Evolutionary conservation across 345 rosid genomes (phyloP).

Genomic region (Brassica incana): DNA sequence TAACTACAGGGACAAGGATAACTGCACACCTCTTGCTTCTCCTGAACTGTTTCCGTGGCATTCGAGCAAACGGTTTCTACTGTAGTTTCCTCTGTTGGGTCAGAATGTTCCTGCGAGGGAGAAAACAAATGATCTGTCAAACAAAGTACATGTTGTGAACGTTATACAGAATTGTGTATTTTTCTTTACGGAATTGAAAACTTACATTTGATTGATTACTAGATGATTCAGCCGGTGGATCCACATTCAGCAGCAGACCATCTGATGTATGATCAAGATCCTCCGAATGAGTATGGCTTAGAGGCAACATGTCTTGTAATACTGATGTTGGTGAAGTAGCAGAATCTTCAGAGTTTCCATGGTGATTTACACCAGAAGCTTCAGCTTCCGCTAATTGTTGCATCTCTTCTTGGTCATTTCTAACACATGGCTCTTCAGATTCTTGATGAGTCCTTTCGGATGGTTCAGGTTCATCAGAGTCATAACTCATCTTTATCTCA

Average conservation of each 20-base stretch:
- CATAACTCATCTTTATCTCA: slow-evolving; percentile 36
- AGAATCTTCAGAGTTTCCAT: slow-evolving; percentile 36
- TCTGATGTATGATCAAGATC: slow-evolving; percentile 25
- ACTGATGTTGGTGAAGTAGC: slow-evolving; percentile 54
- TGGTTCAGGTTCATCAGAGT: slow-evolving; percentile 36
- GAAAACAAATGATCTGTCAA: not conserved
- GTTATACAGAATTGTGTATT: not conserved
- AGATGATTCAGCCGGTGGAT: slow-evolving; percentile 16
- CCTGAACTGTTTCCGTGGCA: slow-evolving; percentile 7
- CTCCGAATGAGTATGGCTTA: slow-evolving; percentile 33
- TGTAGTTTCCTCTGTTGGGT: slow-evolving; percentile 13
- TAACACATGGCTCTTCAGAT: slow-evolving; percentile 30
- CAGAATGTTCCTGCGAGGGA: slow-evolving; percentile 10
- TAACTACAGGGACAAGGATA: not conserved
- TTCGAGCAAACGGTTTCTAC: not conserved
- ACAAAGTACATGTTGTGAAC: not conserved
- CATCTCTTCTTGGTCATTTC: slow-evolving; percentile 25
- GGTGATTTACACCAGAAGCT: slow-evolving; percentile 32
- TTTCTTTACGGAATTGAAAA: slow-evolving; percentile 10
- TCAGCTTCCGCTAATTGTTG: slow-evolving; percentile 34
- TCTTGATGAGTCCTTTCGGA: slow-evolving; percentile 35
- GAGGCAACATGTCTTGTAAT: slow-evolving; percentile 34
- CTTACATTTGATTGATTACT: slow-evolving; percentile 27
- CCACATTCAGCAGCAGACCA: slow-evolving; percentile 28
- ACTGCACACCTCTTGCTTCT: slow-evolving; percentile 22